Percentiles rank a stretch among this genome's conserved stretches.
phyloP scores from a whole-genome alignment of 768 basidiomycete species.

The Suillus bovinus region DNA sequence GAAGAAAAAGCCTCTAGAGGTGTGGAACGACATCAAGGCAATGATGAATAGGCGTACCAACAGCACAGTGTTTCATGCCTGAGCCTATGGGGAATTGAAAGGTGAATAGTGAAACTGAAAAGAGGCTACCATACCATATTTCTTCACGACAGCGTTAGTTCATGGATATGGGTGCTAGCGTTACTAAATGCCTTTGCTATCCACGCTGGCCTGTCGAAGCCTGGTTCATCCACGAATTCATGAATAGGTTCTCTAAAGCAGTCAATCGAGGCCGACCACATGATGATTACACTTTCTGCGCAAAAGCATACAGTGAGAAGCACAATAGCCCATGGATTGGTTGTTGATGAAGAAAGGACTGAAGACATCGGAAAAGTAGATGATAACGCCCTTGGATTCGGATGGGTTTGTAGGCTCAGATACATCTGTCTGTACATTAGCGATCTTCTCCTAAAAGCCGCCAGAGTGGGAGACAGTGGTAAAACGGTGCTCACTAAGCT shows the following conservation, averaged over 20 bases:
- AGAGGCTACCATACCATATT: slow-evolving; percentile 36
- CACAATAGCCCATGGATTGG: slow-evolving; percentile 57
- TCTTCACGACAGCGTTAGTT: slow-evolving; percentile 44
- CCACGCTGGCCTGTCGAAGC: slow-evolving; percentile 46
- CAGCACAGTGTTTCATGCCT: slow-evolving; percentile 36
- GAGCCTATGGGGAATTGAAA: slow-evolving; percentile 14
- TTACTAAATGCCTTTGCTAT: slow-evolving; percentile 29
- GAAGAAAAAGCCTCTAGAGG: slow-evolving; percentile 47
- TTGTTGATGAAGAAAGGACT: slow-evolving; percentile 54
- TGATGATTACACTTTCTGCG: not conserved
- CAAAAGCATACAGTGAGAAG: slow-evolving; percentile 42
- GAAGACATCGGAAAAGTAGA: slow-evolving; percentile 56
- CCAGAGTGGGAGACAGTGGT: slow-evolving; percentile 48
- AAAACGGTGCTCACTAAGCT: slow-evolving; percentile 33
- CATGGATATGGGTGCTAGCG: slow-evolving; percentile 43
- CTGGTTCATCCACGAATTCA: slow-evolving; percentile 30
- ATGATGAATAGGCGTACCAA: slow-evolving; percentile 33
- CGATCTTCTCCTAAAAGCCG: slow-evolving; percentile 36
- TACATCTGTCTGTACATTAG: slow-evolving; percentile 48
- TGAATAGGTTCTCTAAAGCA: slow-evolving; percentile 43
- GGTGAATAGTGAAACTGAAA: not conserved
- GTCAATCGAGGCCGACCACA: too few relatives aligned
- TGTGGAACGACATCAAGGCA: slow-evolving; percentile 1
- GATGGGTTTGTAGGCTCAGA: slow-evolving; percentile 39
- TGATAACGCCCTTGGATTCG: slow-evolving; percentile 42